Percentiles rank a stretch among this genome's conserved stretches.
phyloP scores from a whole-genome alignment of 1,284 basidiomycete genomes.

The Leccinum subspadiceum region DNA sequence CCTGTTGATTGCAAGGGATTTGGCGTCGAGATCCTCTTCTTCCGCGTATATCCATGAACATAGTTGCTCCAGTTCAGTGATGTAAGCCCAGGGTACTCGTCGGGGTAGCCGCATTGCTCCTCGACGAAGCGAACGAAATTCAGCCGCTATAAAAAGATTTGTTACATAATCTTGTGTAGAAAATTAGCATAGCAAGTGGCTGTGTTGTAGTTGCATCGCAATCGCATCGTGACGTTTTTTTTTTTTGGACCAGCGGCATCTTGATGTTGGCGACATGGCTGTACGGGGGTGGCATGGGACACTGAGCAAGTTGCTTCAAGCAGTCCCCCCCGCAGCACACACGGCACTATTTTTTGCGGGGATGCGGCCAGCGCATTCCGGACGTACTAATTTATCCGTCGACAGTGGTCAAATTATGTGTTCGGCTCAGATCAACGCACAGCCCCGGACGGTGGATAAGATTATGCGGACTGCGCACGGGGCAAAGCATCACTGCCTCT shows the following conservation, averaged over 20 bases:
- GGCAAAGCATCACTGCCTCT: constrained; percentile 19
- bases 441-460: constrained; percentile 6
- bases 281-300: background rate
- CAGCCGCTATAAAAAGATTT: no score
- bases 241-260: no score
- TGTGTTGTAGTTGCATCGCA: background rate
- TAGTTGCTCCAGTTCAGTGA: constrained; percentile 76
- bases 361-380: background rate
- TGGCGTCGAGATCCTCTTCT: constrained; percentile 55
- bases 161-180: no score
- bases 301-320: background rate
- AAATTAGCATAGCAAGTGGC: background rate
- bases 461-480: background rate
- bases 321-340: background rate
- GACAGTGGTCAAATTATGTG: background rate
- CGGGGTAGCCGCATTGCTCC: constrained; percentile 70
- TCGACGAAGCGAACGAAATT: background rate
- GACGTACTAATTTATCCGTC: background rate
- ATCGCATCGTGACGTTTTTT: background rate
- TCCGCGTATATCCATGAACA: constrained; percentile 80
- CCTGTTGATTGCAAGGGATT: constrained; percentile 64
- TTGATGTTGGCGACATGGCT: background rate
- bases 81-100: constrained; percentile 79
- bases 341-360: background rate
- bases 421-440: constrained; percentile 2